These are phyloP conservation scores for Ophiostoma fasciatum DNA, from an alignment of 2,329 filamentous ascomycete species.

Conservation along the genomic window DNA sequence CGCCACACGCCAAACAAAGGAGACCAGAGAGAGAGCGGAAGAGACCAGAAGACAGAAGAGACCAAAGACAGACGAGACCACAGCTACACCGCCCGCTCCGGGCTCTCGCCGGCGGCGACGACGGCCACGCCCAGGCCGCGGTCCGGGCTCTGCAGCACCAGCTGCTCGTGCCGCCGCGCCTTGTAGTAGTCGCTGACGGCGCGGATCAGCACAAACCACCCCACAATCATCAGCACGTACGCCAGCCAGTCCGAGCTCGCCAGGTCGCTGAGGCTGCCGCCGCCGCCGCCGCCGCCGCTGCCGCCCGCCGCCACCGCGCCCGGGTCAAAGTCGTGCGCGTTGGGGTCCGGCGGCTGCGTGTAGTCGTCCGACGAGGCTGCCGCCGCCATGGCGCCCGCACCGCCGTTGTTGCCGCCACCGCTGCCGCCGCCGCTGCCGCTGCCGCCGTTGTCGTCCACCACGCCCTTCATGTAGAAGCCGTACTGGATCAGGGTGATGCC, in stretches of 20 bases:
- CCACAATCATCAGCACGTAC: constrained; percentile 89
- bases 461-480: constrained; percentile 83
- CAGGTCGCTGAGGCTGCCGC: constrained; percentile 39
- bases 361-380: constrained; percentile 41
- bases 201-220: constrained; percentile 94
- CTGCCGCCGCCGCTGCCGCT: constrained; percentile 27
- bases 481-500: constrained; percentile 94
- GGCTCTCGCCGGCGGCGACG: constrained; percentile 69
- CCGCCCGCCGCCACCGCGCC: constrained; percentile 38
- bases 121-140: constrained; percentile 72
- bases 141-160: constrained; percentile 86
- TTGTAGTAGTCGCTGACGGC: constrained; percentile 83
- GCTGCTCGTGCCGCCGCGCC: constrained; percentile 77
- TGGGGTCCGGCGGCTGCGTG: constrained; percentile 68
- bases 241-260: constrained; percentile 75
- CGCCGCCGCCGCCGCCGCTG: constrained; percentile 21
- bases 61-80: background rate
- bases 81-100: constrained; percentile 59
- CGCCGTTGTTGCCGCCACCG: constrained; percentile 17
- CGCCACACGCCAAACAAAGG: too few species aligned
- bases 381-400: constrained; percentile 28
- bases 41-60: background rate
- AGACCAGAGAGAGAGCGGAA: too few species aligned
- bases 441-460: constrained; percentile 22
- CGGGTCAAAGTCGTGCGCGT: constrained; percentile 77